Evolutionary conservation across 2,329 filamentous ascomycete genomes (phyloP).

Genomic region (Trichoderma asperellum): DNA sequence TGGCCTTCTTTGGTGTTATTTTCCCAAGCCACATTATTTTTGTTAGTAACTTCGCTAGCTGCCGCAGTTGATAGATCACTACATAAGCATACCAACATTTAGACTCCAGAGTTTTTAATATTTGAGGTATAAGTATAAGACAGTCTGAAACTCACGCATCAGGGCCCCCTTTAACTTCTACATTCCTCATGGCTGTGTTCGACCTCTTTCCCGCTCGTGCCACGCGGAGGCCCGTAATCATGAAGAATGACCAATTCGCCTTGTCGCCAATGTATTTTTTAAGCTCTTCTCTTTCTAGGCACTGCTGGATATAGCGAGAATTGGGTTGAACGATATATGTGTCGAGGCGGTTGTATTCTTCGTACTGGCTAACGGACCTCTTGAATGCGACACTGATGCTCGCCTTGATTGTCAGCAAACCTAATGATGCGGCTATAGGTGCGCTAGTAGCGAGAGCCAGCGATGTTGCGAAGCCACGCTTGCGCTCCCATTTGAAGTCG

Average conservation of each 20-base stretch:
- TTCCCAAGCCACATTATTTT: not conserved
- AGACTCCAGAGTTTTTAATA: too few relatives aligned
- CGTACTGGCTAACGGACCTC: not conserved
- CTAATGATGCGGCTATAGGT: not conserved
- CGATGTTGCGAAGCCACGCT: not conserved
- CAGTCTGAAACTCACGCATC: not conserved
- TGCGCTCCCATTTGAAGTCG: not conserved
- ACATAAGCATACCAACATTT: not conserved
- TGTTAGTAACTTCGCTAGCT: not conserved
- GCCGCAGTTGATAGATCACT: not conserved
- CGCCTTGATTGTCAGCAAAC: not conserved
- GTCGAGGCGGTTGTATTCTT: not conserved
- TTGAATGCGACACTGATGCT: not conserved
- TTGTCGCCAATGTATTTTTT: not conserved
- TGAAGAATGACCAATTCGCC: not conserved
- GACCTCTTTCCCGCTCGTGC: not conserved
- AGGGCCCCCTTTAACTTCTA: not conserved
- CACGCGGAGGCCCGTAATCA: not conserved
- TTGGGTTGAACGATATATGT: not conserved
- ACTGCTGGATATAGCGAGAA: not conserved
- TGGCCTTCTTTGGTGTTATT: not conserved
- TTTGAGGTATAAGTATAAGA: not conserved
- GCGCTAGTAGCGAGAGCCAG: not conserved
- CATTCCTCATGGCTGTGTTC: not conserved
- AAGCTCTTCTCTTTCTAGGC: not conserved